Base-by-base conservation (phyloP, 441 rosid genomes). In the Erodium chrysanthum region DNA sequence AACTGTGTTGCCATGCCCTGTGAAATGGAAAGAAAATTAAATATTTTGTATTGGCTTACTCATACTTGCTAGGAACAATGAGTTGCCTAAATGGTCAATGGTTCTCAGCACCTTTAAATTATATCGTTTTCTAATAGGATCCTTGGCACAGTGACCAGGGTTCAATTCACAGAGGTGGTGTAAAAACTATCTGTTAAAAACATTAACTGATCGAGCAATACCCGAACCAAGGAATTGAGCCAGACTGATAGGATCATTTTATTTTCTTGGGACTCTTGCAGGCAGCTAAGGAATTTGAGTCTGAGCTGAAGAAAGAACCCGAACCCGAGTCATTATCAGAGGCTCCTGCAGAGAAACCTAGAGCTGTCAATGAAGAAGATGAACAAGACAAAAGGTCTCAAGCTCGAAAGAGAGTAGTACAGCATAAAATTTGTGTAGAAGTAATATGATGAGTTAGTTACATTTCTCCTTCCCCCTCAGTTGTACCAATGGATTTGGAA, bases 261-360 rank as follows among this genome's bases (percentile, higher is more conserved):
- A 23, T 70, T 42, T 4, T 18, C 23, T 48, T 69, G 37, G 58
- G 70, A 74, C 68, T 76, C 48, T 73, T 78, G 80, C 82, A 93
- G 98, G 98, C 98, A 71, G 97, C 97, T 27, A 93, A 90, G 71
- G 97, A 93, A 73, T 91, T 93, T 0, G 98, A 93, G 78, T 78
- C 91, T 1, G 98, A 93, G 87, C 89, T 93, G 25, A 93, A 91
- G 65, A 91, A 83, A 67, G 92, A 86, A 61, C 91, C 93, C 0
- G 92, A 86, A 61, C 91, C 93, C 0, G 88, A 86, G 44, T 76
- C 96, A 37, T 23, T 1, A 18, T 7, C 83, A 3, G 88, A 81
- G 2, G 56, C 76, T 14, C 74, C 89, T 1, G 74, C 35, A 31
- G 83, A 81, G 74, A 76, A 72, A 64, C 78, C 91, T 0, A 71